Evolutionary conservation across 257 asterid species (phyloP).

Genomic region (Vinca minor): DNA sequence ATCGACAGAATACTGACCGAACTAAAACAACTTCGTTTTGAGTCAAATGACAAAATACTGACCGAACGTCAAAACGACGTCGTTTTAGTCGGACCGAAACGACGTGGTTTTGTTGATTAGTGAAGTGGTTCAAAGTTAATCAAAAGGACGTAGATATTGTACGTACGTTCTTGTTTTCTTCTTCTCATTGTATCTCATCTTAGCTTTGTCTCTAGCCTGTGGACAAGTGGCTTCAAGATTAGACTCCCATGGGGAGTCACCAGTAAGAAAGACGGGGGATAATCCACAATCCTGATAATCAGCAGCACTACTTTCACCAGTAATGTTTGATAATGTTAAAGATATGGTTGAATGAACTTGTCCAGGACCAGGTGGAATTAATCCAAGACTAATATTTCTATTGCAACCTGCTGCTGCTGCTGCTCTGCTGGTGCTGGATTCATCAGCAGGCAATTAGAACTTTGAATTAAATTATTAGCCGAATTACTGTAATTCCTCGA

Average conservation of each 20-base stretch:
- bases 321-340: conserved; percentile 39
- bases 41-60: too few relatives aligned
- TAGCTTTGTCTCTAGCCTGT: conserved; percentile 68
- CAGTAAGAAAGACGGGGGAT: conserved; percentile 38
- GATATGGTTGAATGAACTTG: conserved; percentile 46
- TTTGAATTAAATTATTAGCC: conserved; percentile 33
- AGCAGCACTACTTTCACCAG: conserved; percentile 47
- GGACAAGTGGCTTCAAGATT: conserved; percentile 42
- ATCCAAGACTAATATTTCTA: conserved; percentile 32
- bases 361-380: conserved; percentile 38
- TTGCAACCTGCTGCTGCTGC: too few relatives aligned
- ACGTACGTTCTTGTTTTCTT: conserved; percentile 70
- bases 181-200: conserved; percentile 80
- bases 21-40: too few relatives aligned
- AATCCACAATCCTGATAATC: conserved; percentile 66
- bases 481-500: conserved; percentile 27
- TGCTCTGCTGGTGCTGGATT: too few relatives aligned
- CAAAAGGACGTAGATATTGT: too few relatives aligned
- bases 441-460: conserved; percentile 35
- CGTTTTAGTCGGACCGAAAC: too few relatives aligned
- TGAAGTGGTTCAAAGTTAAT: too few relatives aligned
- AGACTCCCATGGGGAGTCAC: conserved; percentile 58
- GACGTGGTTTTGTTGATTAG: too few relatives aligned
- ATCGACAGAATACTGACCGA: too few relatives aligned
- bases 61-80: too few relatives aligned